phyloP scores from a whole-genome alignment of 176 grass and related monocot genomes.

The Puya raimondii region DNA sequence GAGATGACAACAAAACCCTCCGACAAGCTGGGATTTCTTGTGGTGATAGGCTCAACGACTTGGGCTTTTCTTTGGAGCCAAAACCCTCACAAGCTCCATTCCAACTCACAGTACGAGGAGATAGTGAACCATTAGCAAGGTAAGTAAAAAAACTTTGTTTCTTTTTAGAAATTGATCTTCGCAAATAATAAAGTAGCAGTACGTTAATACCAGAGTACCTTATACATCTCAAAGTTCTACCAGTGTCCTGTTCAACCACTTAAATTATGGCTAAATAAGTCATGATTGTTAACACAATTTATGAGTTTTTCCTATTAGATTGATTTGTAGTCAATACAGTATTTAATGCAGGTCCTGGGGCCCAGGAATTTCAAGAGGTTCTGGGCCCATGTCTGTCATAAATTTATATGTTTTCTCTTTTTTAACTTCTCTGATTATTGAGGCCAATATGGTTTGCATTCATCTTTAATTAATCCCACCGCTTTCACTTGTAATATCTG shows the following conservation, averaged over 20 bases:
- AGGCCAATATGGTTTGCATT: not conserved
- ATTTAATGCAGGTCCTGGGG: no score
- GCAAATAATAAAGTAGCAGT: not conserved
- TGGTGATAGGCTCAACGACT: slow-evolving; percentile 39
- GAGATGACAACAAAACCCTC: slow-evolving; percentile 64
- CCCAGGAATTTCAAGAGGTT: no score
- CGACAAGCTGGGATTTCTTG: slow-evolving; percentile 65
- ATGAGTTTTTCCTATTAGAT: no score
- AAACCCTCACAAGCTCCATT: slow-evolving; percentile 24
- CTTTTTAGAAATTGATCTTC: not conserved
- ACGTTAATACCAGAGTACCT: not conserved
- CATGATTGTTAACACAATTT: no score
- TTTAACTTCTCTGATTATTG: not conserved
- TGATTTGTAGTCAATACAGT: no score
- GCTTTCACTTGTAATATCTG: not conserved
- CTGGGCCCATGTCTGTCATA: not conserved
- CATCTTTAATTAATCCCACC: not conserved
- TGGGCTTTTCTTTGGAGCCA: slow-evolving; percentile 66
- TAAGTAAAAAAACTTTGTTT: slow-evolving; percentile 24
- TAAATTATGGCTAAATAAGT: no score
- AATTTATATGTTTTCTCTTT: not conserved
- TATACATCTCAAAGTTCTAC: not conserved
- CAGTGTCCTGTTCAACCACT: no score
- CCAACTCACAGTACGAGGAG: slow-evolving; percentile 12
- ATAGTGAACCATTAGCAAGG: slow-evolving; percentile 33